Conservation (phyloP, 75 land plant genomes). For the Selaginella tamariscina region DNA sequence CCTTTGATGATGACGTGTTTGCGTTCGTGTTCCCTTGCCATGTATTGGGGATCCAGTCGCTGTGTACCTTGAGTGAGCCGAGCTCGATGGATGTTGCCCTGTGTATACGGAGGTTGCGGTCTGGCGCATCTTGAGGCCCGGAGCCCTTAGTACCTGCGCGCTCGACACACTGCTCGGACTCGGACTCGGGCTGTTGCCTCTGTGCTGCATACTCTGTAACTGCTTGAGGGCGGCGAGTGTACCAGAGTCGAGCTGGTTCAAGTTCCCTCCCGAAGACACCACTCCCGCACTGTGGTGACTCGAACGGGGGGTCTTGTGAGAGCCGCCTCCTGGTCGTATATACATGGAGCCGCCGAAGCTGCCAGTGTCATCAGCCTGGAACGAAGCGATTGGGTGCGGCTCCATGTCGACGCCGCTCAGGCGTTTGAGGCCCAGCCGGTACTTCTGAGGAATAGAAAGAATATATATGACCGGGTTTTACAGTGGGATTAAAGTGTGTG, state of each 20-base stretch:
- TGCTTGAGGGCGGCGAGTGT: not conserved
- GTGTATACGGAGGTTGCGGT: not conserved
- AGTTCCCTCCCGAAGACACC: not conserved
- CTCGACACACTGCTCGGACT: too few relatives aligned
- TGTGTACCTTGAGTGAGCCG: too few relatives aligned
- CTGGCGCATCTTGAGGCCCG: not conserved
- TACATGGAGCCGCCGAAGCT: conserved; percentile 36
- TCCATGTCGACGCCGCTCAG: conserved; percentile 48
- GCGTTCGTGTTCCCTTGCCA: too few relatives aligned
- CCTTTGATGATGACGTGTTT: too few relatives aligned
- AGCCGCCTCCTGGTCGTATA: conserved; percentile 13
- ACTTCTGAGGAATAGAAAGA: conserved; percentile 39
- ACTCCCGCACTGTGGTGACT: not conserved
- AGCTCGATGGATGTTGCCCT: not conserved
- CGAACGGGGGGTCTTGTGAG: not conserved
- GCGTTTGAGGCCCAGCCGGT: conserved; percentile 68
- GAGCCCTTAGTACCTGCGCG: not conserved
- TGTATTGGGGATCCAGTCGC: too few relatives aligned
- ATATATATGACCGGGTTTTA: not conserved
- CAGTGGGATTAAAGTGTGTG: too few relatives aligned
- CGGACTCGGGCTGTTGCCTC: not conserved
- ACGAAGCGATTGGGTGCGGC: conserved; percentile 41
- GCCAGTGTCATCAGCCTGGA: conserved; percentile 37
- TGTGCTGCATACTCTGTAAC: not conserved
- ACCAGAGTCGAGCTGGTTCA: not conserved